Evolutionary conservation across 2,329 filamentous ascomycete species (phyloP), one percentile per base, ranked within the genome.

Genomic region (Akanthomyces muscarius): DNA sequence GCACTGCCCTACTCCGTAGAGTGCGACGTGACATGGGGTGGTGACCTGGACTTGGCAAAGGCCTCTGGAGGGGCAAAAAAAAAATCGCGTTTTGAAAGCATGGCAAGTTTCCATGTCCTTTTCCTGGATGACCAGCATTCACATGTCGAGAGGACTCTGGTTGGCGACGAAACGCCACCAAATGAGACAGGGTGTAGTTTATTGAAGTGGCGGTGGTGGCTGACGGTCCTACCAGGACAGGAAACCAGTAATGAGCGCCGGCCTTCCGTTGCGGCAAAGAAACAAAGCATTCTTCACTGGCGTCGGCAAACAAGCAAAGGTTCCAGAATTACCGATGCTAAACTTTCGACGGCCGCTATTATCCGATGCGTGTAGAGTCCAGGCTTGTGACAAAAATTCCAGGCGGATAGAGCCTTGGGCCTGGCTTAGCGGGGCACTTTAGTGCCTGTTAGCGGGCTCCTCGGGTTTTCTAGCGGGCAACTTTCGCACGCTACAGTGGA

Each of bases 1-100:
- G 45, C 56, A 59, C 56, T 28, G 23, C 52, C 33, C 14, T 28
- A 21, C 21, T 21, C 21, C 21, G 21, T 21, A 18, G 2, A 42
- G 10, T 59, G 56, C 56, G 56, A 59, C 56, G 56, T 59, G 56
- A 59, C 45, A 59, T 51, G 45, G 54, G 41, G 28, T 30, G 45
- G 45, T 59, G 56, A 59, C 56, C n/a, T 21, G 28, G 30, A 58
- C 55, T 58, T 50, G 55, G 55, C 55, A 7, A 33, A n/a, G 16
- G 16, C n/a, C 28, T 28, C 28, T 51, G 14, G 6, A 16, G 25
- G 28, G 25, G 25, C 48, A n/a, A 38, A 21, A 36, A 11, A 45
- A 21, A 25, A 23, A n/a, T 48, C 4, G n/a, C 13, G 23, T 14
- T 48, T 28, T 28, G 7, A 11, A 14, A 28, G 21, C n/a, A 11